A percentile compares a stretch with the other conserved stretches of the same genome.
These are phyloP conservation scores for Tetraselmis striata DNA, from an alignment of 139 green algal species.

Conservation along the genomic window DNA sequence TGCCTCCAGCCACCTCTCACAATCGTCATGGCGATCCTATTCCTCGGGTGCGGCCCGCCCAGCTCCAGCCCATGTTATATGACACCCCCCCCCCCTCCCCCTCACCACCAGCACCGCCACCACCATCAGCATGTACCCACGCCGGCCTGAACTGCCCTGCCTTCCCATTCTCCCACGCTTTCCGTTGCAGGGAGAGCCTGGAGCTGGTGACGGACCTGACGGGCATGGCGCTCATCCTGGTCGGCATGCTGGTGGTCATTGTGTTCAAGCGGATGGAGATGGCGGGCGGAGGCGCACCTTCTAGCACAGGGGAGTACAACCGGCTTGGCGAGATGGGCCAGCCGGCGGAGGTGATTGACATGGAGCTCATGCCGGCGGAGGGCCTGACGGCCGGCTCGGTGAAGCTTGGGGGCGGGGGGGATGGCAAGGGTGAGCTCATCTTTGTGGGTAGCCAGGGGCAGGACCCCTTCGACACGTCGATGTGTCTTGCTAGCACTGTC, in stretches of 20 bases:
- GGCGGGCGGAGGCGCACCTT: no score
- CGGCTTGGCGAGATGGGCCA: not conserved
- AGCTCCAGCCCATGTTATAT: no score
- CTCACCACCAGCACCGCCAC: no score
- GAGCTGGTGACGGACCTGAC: not conserved
- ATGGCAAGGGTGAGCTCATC: not conserved
- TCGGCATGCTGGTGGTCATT: not conserved
- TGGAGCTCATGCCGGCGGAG: not conserved
- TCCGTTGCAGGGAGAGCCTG: not conserved
- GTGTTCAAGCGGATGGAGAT: not conserved
- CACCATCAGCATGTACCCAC: no score
- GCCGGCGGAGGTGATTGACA: not conserved
- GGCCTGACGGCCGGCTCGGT: not conserved
- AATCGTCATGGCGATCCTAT: not conserved
- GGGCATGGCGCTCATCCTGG: not conserved
- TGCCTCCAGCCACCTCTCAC: not conserved
- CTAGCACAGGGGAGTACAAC: not conserved
- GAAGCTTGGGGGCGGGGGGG: not conserved
- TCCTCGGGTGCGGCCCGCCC: not conserved
- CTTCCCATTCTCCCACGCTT: no score
- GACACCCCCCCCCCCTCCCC: no score
- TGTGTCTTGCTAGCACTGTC: not conserved
- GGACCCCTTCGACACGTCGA: not conserved
- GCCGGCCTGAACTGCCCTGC: no score
- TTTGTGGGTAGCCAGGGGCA: not conserved